A percentile compares a stretch with the other conserved stretches of the same genome.
Evolutionary conservation across 2,329 filamentous ascomycete species (phyloP).

Genomic region (Paecilomyces formosus): DNA sequence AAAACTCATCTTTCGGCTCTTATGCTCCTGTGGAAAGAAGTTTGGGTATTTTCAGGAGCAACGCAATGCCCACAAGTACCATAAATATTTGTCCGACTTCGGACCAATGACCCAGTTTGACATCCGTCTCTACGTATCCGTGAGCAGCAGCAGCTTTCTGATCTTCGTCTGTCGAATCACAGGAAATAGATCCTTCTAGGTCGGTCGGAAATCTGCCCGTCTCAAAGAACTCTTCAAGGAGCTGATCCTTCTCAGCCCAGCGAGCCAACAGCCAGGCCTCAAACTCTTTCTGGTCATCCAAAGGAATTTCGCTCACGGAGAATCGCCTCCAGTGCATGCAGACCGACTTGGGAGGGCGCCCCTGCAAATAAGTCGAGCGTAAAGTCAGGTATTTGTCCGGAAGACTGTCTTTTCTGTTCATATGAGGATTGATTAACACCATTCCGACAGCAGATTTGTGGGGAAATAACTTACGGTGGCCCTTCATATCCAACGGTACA

Average conservation of each 20-base stretch:
- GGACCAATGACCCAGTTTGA: conserved; percentile 34
- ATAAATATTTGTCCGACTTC: conserved; percentile 39
- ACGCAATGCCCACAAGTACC: conserved; percentile 26
- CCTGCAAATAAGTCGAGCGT: conserved; percentile 78
- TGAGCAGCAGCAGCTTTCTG: conserved; percentile 24
- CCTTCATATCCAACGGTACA: conserved; percentile 96
- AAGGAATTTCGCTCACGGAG: conserved; percentile 69
- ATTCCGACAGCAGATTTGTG: not conserved
- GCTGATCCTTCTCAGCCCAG: conserved; percentile 86
- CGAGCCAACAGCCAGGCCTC: conserved; percentile 76
- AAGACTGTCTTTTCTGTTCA: conserved; percentile 61
- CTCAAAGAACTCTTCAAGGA: conserved; percentile 73
- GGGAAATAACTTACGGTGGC: conserved; percentile 60
- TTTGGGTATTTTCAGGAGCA: conserved; percentile 22
- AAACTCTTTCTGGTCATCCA: conserved; percentile 66
- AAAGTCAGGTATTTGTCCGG: conserved; percentile 90
- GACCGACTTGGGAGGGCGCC: conserved; percentile 83
- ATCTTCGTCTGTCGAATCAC: conserved; percentile 23
- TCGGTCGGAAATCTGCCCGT: conserved; percentile 75
- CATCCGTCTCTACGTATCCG: conserved; percentile 37
- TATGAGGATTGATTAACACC: not conserved
- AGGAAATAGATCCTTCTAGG: conserved; percentile 44
- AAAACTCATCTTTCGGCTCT: conserved; percentile 2
- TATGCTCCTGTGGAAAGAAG: conserved; percentile 14
- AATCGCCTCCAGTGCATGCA: conserved; percentile 96